Evolutionary conservation across 2,329 filamentous ascomycete genomes (phyloP).

Genomic region (Dryadomyces quercus-mongolicae): DNA sequence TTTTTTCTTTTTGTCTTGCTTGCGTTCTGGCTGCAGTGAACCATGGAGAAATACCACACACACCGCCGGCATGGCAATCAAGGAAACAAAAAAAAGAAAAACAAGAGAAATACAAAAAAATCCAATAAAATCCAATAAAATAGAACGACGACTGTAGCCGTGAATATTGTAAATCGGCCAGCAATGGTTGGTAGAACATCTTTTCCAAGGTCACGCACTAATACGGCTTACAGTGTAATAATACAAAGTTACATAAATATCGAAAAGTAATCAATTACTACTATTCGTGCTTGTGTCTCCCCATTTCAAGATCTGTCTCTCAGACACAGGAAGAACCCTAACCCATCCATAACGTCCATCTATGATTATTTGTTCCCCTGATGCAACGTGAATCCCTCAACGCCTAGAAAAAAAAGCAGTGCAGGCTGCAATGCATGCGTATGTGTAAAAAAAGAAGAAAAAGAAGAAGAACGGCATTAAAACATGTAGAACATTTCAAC

Average conservation of each 20-base stretch:
- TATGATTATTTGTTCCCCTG: background rate
- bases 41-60: background rate
- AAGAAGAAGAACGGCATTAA: background rate
- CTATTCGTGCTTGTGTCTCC: background rate
- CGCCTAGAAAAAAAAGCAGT: background rate
- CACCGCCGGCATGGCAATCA: background rate
- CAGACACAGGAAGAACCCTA: background rate
- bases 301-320: background rate
- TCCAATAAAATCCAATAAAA: slow-evolving; percentile 2
- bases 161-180: no score
- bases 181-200: no score
- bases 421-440: background rate
- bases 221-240: no score
- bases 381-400: background rate
- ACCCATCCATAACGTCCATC: background rate
- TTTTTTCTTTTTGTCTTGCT: background rate
- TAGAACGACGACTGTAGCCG: no score
- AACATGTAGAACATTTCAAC: background rate
- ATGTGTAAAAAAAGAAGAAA: background rate
- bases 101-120: slow-evolving; percentile 6
- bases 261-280: background rate
- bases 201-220: no score
- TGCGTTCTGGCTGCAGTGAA: background rate
- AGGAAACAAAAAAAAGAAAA: background rate
- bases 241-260: no score